Conservation (phyloP, 257 asterid species). For the Solanum etuberosum region DNA sequence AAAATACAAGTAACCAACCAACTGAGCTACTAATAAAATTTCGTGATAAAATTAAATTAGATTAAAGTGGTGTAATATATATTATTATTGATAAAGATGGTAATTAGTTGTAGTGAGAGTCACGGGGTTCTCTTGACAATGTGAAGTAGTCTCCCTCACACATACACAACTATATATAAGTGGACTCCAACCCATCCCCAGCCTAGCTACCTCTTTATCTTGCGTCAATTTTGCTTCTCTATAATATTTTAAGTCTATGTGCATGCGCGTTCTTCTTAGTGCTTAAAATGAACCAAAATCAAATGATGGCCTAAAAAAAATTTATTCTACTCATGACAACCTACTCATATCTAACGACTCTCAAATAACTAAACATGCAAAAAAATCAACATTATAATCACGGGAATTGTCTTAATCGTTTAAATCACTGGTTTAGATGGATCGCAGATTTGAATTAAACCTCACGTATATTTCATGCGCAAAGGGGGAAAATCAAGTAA, state of each 20-base stretch:
- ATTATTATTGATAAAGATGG: not conserved
- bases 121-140: conserved; percentile 70
- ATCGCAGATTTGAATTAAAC: not conserved
- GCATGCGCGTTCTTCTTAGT: not conserved
- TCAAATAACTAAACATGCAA: not conserved
- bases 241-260: not conserved
- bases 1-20: not conserved
- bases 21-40: not conserved
- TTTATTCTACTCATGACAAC: not conserved
- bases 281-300: not conserved
- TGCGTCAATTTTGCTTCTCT: not conserved
- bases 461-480: not conserved
- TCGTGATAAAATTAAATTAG: not conserved
- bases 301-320: not conserved
- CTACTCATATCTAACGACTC: not conserved
- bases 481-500: not conserved
- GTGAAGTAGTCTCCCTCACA: conserved; percentile 14
- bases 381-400: not conserved
- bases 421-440: not conserved
- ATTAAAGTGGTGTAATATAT: conserved; percentile 17
- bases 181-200: conserved; percentile 14
- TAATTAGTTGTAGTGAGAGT: conserved; percentile 6
- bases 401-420: not conserved
- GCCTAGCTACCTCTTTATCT: not conserved
- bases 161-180: not conserved